A percentile compares a stretch with the other conserved stretches of the same genome.
Evolutionary conservation across 306 rosid genomes (phyloP).

Genomic region (Chamaecrista fasciculata): DNA sequence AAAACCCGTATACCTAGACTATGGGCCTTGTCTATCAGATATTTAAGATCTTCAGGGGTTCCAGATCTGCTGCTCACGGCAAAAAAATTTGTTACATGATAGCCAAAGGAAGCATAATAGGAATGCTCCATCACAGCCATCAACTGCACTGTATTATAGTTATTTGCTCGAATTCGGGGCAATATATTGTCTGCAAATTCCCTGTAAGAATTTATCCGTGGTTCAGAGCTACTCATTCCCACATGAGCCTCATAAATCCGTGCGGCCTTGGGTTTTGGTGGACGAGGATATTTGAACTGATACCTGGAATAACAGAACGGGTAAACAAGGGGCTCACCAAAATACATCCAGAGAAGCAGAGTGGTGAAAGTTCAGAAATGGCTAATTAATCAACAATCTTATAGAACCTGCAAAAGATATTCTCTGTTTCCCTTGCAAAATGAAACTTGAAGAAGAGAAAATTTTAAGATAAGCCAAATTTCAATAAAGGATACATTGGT

Average conservation of each 20-base stretch:
- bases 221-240: slow-evolving; percentile 97
- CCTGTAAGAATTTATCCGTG: slow-evolving; percentile 72
- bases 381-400: not conserved
- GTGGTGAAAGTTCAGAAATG: slow-evolving; percentile 2
- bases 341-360: slow-evolving; percentile 10
- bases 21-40: slow-evolving; percentile 91
- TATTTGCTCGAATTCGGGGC: slow-evolving; percentile 81
- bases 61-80: slow-evolving; percentile 97
- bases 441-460: not conserved
- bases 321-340: slow-evolving; percentile 13
- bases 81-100: slow-evolving; percentile 88
- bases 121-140: slow-evolving; percentile 99
- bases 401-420: not conserved
- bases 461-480: not conserved
- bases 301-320: slow-evolving; percentile 49
- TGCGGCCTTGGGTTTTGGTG: slow-evolving; percentile 70
- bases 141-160: slow-evolving; percentile 92
- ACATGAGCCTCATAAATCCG: slow-evolving; percentile 95
- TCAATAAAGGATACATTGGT: slow-evolving; percentile 1
- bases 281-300: slow-evolving; percentile 72
- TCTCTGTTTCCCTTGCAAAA: slow-evolving; percentile 8
- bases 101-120: slow-evolving; percentile 96
- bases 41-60: slow-evolving; percentile 95
- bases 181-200: slow-evolving; percentile 87
- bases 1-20: slow-evolving; percentile 76